A percentile compares a stretch with the other conserved stretches of the same genome.
Evolutionary conservation across 2,329 filamentous ascomycete species (phyloP).

Genomic region (Waltergamsia citrina): DNA sequence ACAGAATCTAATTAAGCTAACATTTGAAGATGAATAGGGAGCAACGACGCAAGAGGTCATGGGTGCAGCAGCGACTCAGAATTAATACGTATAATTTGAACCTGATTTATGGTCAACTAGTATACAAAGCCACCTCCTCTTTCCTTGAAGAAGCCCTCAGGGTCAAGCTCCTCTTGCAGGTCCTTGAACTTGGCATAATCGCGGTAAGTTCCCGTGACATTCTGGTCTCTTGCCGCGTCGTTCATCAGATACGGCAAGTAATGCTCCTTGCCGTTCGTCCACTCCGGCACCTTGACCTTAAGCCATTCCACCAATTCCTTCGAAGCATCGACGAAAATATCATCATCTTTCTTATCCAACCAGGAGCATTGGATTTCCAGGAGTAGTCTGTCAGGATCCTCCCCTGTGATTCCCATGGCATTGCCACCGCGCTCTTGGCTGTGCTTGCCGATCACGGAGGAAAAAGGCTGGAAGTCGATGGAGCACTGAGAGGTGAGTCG

Average conservation of each 20-base stretch:
- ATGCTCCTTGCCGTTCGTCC: conserved; percentile 9
- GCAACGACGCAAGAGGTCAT: too few species aligned
- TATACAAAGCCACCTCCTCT: conserved; percentile 16
- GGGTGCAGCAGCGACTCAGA: too few species aligned
- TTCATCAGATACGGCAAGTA: conserved; percentile 22
- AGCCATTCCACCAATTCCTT: conserved; percentile 10
- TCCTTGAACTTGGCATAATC: conserved; percentile 17
- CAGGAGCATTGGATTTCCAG: conserved; percentile 15
- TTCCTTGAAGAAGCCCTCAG: conserved; percentile 14
- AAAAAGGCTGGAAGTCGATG: conserved; percentile 21
- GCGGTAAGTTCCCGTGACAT: conserved; percentile 15
- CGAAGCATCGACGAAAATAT: conserved; percentile 9
- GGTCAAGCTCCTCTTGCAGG: conserved; percentile 19
- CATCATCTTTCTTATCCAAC: conserved; percentile 9
- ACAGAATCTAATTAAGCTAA: too few species aligned
- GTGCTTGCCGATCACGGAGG: conserved; percentile 12
- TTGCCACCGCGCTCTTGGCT: conserved; percentile 12
- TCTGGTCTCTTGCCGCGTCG: conserved; percentile 22
- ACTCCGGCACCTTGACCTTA: conserved; percentile 10
- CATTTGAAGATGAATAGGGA: too few species aligned
- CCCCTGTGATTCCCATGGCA: conserved; percentile 11
- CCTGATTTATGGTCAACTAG: too few species aligned
- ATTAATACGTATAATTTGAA: too few species aligned
- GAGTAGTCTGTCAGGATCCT: conserved; percentile 11
- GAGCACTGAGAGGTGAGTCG: conserved; percentile 13